A percentile compares a stretch with the other conserved stretches of the same genome.
Conservation (phyloP, 2,329 filamentous ascomycete species). For the Graphiopsis chlorocephala region DNA sequence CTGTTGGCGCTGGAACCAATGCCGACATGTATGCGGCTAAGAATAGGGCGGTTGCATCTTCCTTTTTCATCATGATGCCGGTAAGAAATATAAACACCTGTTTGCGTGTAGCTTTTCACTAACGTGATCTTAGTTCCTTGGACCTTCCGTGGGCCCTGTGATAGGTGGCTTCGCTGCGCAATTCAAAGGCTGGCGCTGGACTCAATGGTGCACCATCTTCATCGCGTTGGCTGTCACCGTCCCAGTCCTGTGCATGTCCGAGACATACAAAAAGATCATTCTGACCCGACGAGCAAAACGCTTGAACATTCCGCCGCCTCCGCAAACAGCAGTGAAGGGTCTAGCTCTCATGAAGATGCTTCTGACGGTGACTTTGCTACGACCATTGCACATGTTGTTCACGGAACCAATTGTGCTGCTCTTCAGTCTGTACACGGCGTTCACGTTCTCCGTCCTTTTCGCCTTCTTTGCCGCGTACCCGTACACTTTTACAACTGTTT, state of each 20-base stretch:
- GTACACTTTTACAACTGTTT: constrained; percentile 60
- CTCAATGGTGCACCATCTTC: constrained; percentile 45
- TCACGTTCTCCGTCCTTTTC: constrained; percentile 33
- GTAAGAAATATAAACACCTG: neutral
- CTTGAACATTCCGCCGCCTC: constrained; percentile 28
- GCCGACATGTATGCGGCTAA: constrained; percentile 39
- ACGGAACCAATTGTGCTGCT: constrained; percentile 37
- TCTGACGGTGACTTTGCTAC: constrained; percentile 31
- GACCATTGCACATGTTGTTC: constrained; percentile 35
- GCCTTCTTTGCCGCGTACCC: constrained; percentile 35
- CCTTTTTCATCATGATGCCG: constrained; percentile 41
- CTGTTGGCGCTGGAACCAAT: constrained; percentile 43
- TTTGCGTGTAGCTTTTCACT: neutral
- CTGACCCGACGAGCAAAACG: constrained; percentile 39
- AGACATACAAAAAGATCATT: constrained; percentile 56
- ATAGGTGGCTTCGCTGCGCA: constrained; percentile 45
- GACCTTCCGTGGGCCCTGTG: constrained; percentile 34
- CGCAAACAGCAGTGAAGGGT: constrained; percentile 24
- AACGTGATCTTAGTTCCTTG: constrained; percentile 6
- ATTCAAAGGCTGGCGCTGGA: constrained; percentile 43
- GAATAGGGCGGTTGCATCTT: constrained; percentile 34
- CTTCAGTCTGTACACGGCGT: constrained; percentile 32
- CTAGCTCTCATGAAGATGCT: constrained; percentile 32
- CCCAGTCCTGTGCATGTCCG: constrained; percentile 44
- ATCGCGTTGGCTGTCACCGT: constrained; percentile 39